phyloP scores from a whole-genome alignment of 768 basidiomycete species.

The Tylopilus balloui region DNA sequence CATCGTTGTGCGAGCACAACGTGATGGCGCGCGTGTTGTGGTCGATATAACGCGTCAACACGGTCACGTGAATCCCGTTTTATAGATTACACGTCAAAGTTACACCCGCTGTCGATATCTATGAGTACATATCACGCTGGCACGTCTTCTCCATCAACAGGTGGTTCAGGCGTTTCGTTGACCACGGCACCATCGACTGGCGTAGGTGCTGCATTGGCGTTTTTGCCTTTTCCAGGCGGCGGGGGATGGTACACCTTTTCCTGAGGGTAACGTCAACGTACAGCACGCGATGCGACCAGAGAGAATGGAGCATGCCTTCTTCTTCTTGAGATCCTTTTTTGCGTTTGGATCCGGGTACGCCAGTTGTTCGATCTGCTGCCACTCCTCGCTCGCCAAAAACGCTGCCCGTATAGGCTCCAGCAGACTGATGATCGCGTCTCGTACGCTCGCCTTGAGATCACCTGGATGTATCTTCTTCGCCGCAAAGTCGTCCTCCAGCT shows the following conservation, averaged over 20 bases:
- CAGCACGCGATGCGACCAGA: background rate
- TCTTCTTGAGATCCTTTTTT: constrained; percentile 57
- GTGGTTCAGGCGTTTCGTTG: background rate
- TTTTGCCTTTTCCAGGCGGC: constrained; percentile 74
- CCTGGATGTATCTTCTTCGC: constrained; percentile 79
- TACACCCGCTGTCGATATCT: background rate
- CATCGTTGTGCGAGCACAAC: constrained; percentile 3
- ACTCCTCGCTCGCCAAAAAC: constrained; percentile 75
- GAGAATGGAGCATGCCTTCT: constrained; percentile 38
- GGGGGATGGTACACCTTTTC: constrained; percentile 82
- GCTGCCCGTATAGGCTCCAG: constrained; percentile 77
- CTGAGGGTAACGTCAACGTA: constrained; percentile 32
- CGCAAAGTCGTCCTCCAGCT: constrained; percentile 70
- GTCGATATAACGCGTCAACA: background rate
- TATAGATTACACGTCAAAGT: background rate
- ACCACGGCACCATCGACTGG: constrained; percentile 8
- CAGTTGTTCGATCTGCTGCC: constrained; percentile 66
- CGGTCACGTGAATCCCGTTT: no score
- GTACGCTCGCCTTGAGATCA: constrained; percentile 80
- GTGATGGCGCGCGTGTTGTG: background rate
- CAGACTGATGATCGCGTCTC: constrained; percentile 66
- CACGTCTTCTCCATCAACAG: constrained; percentile 7
- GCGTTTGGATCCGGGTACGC: constrained; percentile 83
- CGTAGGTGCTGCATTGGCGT: constrained; percentile 19
- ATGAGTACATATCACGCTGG: background rate